Evolutionary conservation across 495 filamentous ascomycete genomes (phyloP).

Genomic region (Letharia lupina): DNA sequence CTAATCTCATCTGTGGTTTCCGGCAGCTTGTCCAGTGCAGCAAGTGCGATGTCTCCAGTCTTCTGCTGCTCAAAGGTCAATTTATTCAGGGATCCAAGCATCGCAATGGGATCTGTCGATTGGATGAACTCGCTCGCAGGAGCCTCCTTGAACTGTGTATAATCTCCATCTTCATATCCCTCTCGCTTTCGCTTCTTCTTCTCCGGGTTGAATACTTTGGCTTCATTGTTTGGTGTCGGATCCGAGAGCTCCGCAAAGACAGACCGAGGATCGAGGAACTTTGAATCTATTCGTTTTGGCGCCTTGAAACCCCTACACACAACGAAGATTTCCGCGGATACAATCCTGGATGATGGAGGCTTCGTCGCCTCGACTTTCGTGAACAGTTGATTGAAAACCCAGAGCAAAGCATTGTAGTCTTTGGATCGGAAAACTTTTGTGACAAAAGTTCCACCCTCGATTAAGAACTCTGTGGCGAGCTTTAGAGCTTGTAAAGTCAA

Average conservation of each 20-base stretch:
- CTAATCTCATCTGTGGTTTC: slow-evolving; percentile 87
- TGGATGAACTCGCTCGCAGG: slow-evolving; percentile 90
- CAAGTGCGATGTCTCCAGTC: slow-evolving; percentile 77
- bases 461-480: slow-evolving; percentile 86
- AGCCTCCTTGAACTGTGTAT: slow-evolving; percentile 82
- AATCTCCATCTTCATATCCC: slow-evolving; percentile 95
- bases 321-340: slow-evolving; percentile 96
- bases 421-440: slow-evolving; percentile 98
- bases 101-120: slow-evolving; percentile 89
- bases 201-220: slow-evolving; percentile 95
- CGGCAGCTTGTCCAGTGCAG: slow-evolving; percentile 78
- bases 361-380: slow-evolving; percentile 92
- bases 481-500: slow-evolving; percentile 86
- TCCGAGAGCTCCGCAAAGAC: slow-evolving; percentile 93
- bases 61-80: slow-evolving; percentile 68
- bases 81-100: slow-evolving; percentile 78
- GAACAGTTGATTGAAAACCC: slow-evolving; percentile 98
- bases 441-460: slow-evolving; percentile 86
- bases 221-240: slow-evolving; percentile 89
- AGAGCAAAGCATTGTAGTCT: slow-evolving; percentile 90
- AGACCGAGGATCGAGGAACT: slow-evolving; percentile 79
- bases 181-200: slow-evolving; percentile 93
- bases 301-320: slow-evolving; percentile 92
- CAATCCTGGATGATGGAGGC: slow-evolving; percentile 88
- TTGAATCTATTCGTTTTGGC: slow-evolving; percentile 84